Conservation (phyloP, 352 stramenopile genomes). For the Lagenidium sp. region DNA sequence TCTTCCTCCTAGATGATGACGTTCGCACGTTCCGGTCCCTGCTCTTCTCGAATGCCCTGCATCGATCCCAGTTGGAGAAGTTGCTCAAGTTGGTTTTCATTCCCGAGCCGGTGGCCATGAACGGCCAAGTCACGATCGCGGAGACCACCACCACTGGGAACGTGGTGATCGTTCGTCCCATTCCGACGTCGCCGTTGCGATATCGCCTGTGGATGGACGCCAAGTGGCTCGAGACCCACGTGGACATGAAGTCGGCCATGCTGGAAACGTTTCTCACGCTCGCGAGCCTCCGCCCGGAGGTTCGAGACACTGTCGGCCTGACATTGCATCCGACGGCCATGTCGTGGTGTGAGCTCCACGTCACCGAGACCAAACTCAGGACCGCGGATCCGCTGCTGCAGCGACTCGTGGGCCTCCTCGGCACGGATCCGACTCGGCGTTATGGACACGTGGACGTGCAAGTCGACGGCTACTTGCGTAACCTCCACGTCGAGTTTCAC, state of each 20-base stretch:
- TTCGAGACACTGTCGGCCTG: constrained; percentile 12
- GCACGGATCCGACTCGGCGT: background rate
- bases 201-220: constrained; percentile 28
- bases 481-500: constrained; percentile 42
- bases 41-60: constrained; percentile 57
- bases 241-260: constrained; percentile 67
- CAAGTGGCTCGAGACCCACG: constrained; percentile 42
- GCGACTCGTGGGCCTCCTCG: constrained; percentile 16
- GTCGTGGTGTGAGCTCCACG: constrained; percentile 38
- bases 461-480: constrained; percentile 57
- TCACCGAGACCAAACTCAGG: constrained; percentile 42
- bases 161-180: background rate
- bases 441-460: constrained; percentile 21
- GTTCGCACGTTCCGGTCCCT: constrained; percentile 62
- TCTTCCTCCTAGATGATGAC: constrained; percentile 63
- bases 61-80: constrained; percentile 33
- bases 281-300: constrained; percentile 2
- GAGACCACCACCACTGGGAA: background rate
- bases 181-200: background rate
- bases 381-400: constrained; percentile 23
- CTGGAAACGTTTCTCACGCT: constrained; percentile 78
- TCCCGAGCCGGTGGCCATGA: too few species aligned
- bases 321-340: constrained; percentile 34
- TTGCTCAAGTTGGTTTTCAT: constrained; percentile 34
- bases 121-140: constrained; percentile 21